A percentile compares a stretch with the other conserved stretches of the same genome.
Conservation (phyloP, 2,329 filamentous ascomycete species). For the Fusarium sororula region DNA sequence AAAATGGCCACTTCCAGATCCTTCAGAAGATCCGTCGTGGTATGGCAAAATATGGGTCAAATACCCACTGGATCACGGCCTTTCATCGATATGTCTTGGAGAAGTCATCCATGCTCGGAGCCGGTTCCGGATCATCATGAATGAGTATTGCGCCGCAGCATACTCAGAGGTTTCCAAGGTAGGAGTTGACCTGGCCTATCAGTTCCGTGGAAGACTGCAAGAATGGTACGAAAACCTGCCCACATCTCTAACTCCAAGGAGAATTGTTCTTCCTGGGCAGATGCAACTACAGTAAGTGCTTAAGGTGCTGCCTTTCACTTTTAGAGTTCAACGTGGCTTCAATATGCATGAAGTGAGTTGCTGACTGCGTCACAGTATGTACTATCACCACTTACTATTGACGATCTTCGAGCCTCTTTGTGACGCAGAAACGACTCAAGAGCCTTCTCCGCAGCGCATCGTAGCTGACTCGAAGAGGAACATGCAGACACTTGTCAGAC, state of each 20-base stretch:
- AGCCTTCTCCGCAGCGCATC: constrained; percentile 14
- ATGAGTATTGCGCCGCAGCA: constrained; percentile 39
- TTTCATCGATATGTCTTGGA: constrained; percentile 39
- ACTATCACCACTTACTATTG: constrained; percentile 40
- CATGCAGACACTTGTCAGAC: constrained; percentile 40
- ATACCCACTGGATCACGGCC: constrained; percentile 44
- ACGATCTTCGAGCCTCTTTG: constrained; percentile 42
- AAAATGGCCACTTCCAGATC: constrained; percentile 43
- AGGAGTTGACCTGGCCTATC: constrained; percentile 31
- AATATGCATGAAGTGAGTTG: too few relatives aligned
- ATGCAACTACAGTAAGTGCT: constrained; percentile 49
- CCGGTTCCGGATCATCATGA: constrained; percentile 48
- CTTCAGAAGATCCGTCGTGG: constrained; percentile 33
- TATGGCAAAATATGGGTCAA: constrained; percentile 51
- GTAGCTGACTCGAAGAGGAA: constrained; percentile 34
- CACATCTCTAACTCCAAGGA: constrained; percentile 37
- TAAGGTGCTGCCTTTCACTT: too few relatives aligned
- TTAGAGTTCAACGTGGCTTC: neutral
- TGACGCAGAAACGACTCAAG: neutral
- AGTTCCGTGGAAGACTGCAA: constrained; percentile 29
- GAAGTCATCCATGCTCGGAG: constrained; percentile 43
- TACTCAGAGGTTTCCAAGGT: constrained; percentile 23
- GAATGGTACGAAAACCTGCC: constrained; percentile 45
- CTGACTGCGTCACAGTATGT: constrained; percentile 16
- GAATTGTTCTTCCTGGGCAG: constrained; percentile 47